Base-by-base conservation (phyloP, 2,329 filamentous ascomycete genomes). In the Exophiala aquamarina region DNA sequence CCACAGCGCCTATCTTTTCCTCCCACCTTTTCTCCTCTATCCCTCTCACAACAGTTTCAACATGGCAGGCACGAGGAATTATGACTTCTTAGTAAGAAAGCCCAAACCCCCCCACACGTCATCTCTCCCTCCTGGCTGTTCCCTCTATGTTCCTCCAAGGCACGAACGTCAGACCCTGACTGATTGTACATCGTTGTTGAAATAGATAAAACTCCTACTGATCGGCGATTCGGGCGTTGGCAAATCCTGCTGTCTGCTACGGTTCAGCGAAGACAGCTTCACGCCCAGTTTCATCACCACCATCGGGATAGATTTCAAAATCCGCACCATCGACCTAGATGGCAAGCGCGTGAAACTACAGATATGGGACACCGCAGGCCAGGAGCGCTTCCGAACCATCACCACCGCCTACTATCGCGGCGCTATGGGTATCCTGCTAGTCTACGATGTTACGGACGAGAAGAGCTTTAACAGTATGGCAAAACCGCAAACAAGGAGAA, bases 301-400 rank as follows among this genome's bases (percentile, higher is more conserved):
- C 55, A 98, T 98, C 72, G 93, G 93, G 61, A 97, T 98, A 76
- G 93, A 98, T 75, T 98, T 98, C 79, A 98, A 98, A 81, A 98
- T 98, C 69, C 83, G 93, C 60, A 98, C 93, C 58, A 98, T 98
- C 74, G 93, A 98, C 75, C 79, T 98, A 61, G 93, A 98, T 73
- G 92, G 92, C 68, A 98, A 98, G 82, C 83, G 92, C 55, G 93
- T 98, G 64, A 98, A 98, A 80, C 76, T 98, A 68, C 93, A 98
- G 77, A 98, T 98, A 73, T 98, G 93, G 93, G 93, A 98, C 67
- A 98, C 93, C 19, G 93, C 93, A 44, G 93, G 93, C 45, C 93
- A 98, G 72, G 93, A 98, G 75, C 87, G 93, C 54, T 98, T 98
- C 81, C 83, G 93, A 59, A 98, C 93, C 57, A 98, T 98, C 74